These are phyloP conservation scores for Fusarium longipes DNA, from an alignment of 2,329 filamentous ascomycete genomes.

Conservation along the genomic window DNA sequence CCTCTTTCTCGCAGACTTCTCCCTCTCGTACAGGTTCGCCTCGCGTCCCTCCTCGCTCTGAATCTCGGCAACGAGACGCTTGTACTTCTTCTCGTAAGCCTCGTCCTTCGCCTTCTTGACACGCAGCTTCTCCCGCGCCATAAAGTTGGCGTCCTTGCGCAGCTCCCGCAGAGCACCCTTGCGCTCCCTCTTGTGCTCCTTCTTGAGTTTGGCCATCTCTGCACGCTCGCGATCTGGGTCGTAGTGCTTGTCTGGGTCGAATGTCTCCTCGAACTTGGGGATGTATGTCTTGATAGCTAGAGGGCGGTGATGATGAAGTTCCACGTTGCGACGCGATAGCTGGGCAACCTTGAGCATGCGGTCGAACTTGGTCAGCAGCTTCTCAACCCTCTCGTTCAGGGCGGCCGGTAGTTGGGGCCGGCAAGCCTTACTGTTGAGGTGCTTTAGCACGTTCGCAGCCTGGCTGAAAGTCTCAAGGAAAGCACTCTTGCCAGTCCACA, in stretches of 20 bases:
- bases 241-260: conserved; percentile 96
- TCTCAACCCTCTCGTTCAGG: conserved; percentile 56
- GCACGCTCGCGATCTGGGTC: conserved; percentile 92
- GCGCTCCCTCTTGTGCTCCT: conserved; percentile 92
- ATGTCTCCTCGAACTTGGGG: conserved; percentile 95
- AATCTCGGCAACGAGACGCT: conserved; percentile 90
- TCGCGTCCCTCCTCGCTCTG: conserved; percentile 92
- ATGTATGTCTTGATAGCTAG: conserved; percentile 88
- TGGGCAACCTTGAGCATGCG: conserved; percentile 70
- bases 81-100: conserved; percentile 97
- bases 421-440: conserved; percentile 67
- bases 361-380: conserved; percentile 59
- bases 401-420: conserved; percentile 61
- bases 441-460: conserved; percentile 66
- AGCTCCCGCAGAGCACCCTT: conserved; percentile 96
- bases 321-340: conserved; percentile 78
- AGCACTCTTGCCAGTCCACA: conserved; percentile 78
- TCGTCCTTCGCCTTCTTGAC: conserved; percentile 94
- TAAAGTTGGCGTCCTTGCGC: conserved; percentile 93
- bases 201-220: conserved; percentile 83
- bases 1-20: conserved; percentile 80
- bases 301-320: conserved; percentile 89
- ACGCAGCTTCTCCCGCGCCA: conserved; percentile 87
- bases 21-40: conserved; percentile 87
- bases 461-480: conserved; percentile 85